These are phyloP conservation scores for Nakaseomyces nivariensis DNA, from an alignment of 1,139 yeast genomes.

Conservation along the genomic window DNA sequence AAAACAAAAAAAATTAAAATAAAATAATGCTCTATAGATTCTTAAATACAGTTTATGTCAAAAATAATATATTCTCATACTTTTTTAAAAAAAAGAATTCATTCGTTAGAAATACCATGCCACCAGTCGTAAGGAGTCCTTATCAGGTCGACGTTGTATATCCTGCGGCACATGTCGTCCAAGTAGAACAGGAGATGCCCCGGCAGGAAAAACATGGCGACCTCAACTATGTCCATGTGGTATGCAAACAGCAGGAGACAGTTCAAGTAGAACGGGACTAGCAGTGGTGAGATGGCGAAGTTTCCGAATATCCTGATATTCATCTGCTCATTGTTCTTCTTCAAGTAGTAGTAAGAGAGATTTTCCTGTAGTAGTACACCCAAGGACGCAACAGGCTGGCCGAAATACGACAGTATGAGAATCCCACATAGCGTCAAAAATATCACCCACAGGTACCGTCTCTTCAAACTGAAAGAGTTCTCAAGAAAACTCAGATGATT, in stretches of 20 bases:
- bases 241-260: constrained; percentile 14
- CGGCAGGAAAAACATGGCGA: constrained; percentile 23
- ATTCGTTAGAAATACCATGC: constrained; percentile 6
- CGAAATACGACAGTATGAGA: constrained; percentile 16
- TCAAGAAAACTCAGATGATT: constrained; percentile 21
- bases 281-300: constrained; percentile 14
- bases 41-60: too few relatives aligned
- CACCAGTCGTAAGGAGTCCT: constrained; percentile 24
- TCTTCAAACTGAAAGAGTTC: constrained; percentile 17
- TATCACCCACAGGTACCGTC: constrained; percentile 22
- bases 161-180: constrained; percentile 19
- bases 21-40: background rate
- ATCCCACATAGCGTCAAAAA: constrained; percentile 12
- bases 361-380: constrained; percentile 23
- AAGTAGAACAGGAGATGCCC: constrained; percentile 23
- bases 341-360: constrained; percentile 21
- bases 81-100: background rate
- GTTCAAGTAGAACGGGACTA: constrained; percentile 19
- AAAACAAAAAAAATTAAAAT: background rate
- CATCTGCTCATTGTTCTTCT: constrained; percentile 16
- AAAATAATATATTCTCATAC: background rate
- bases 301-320: constrained; percentile 17
- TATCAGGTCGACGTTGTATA: constrained; percentile 21
- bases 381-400: constrained; percentile 23
- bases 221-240: constrained; percentile 13